Evolutionary conservation across 2,329 filamentous ascomycete genomes (phyloP), one percentile per base, ranked within the genome.

Genomic region (Trichophyton rubrum): DNA sequence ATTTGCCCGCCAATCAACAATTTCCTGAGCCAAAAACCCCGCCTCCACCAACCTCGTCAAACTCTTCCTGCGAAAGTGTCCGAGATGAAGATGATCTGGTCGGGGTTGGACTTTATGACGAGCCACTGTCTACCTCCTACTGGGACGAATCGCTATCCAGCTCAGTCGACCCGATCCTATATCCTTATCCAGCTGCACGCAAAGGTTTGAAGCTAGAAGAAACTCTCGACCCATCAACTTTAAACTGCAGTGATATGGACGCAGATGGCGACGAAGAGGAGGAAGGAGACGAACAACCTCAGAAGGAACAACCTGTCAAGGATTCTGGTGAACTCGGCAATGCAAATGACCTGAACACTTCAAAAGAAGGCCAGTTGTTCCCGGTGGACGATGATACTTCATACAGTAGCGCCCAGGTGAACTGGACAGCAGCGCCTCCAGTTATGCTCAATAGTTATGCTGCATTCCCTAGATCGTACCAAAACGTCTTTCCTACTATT

Each of bases 161-260:
- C 9, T 60, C 33, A 15, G 43, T 24, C 35, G 58, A 47, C 13
- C 61, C 62, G 9, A 47, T 60, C 7, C 33, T 61, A 20, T 88
- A 17, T 72, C 85, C 55, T 80, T 80, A 24, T 74, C 80, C 69
- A 59, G 75, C 80, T 2, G 78, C 76, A 17, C 87, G 88, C 61
- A 89, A 89, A 71, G 88, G 88, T 0, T 75, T 92, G 66, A 92
- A 90, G 70, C 76, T 93, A 2, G 88, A 92, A 72, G 88, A 91
- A 70, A 88, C 87, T 0, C 92, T 76, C 60, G 72, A 69, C 81
- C 87, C 86, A 83, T 71, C 88, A 80, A 17, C 86, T 85, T 0
- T 59, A n/a, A 45, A 60, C n/a, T 47, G 38, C 33, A 30, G n/a
- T 24, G 73, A 76, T 3, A 76, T 80, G 27, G 81, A 83, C 0